phyloP scores from a whole-genome alignment of 805 yeast genomes.

The Starmerella vitae region DNA sequence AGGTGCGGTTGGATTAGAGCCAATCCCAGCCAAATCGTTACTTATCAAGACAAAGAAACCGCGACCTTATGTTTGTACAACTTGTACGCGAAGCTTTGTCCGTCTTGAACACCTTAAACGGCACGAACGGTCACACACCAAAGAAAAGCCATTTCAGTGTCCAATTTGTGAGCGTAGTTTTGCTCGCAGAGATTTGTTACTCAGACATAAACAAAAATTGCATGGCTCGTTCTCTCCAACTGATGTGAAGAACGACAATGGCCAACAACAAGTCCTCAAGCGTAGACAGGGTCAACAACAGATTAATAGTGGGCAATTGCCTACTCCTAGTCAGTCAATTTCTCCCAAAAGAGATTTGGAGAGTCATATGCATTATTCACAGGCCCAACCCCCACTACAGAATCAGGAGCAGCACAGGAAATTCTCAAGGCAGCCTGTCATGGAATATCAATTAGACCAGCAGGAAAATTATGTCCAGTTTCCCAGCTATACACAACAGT shows the following conservation, averaged over 20 bases:
- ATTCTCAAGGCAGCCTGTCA: neutral
- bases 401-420: conserved; percentile 1
- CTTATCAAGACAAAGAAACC: conserved; percentile 84
- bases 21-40: conserved; percentile 77
- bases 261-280: neutral
- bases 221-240: conserved; percentile 35
- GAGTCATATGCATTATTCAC: neutral
- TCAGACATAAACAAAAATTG: conserved; percentile 88
- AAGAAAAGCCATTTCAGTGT: conserved; percentile 92
- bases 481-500: neutral
- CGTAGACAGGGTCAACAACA: neutral
- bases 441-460: neutral
- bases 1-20: conserved; percentile 31
- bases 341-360: neutral
- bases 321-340: conserved; percentile 1
- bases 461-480: neutral
- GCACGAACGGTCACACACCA: conserved; percentile 87
- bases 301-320: neutral
- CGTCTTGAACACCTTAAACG: conserved; percentile 86
- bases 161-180: conserved; percentile 93
- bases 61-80: conserved; percentile 77
- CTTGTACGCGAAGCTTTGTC: conserved; percentile 92
- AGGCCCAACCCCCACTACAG: neutral
- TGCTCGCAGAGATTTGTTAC: conserved; percentile 59
- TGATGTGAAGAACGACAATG: conserved; percentile 8